These are phyloP conservation scores for Blastocystis sp. DNA, from an alignment of 352 stramenopile species.

Conservation along the genomic window DNA sequence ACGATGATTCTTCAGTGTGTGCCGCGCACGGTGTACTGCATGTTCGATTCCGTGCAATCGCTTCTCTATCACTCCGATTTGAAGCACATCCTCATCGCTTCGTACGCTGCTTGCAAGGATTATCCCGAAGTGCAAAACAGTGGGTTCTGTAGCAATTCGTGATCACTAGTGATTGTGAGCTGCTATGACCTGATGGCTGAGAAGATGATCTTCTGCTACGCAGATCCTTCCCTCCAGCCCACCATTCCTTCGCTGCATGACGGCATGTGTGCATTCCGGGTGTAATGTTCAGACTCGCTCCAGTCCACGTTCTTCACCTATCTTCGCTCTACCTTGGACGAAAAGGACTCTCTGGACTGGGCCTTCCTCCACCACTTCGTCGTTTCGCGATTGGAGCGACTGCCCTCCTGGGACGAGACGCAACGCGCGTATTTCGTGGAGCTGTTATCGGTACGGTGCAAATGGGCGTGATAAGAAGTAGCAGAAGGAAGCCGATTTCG, in stretches of 20 bases:
- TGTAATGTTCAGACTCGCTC: background rate
- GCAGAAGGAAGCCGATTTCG: constrained; percentile 52
- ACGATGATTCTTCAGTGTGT: constrained; percentile 1
- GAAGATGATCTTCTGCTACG: constrained; percentile 60
- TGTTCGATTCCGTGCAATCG: background rate
- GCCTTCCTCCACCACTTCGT: constrained; percentile 24
- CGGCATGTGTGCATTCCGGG: background rate
- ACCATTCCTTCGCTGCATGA: constrained; percentile 23
- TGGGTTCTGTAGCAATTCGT: background rate
- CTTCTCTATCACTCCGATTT: constrained; percentile 46
- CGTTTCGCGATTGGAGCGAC: background rate
- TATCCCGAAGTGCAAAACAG: background rate
- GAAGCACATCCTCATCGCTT: constrained; percentile 19
- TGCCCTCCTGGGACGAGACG: constrained; percentile 40
- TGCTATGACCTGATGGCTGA: constrained; percentile 22
- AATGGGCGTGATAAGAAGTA: background rate
- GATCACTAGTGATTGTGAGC: background rate
- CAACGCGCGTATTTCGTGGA: constrained; percentile 61
- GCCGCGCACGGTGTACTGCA: background rate
- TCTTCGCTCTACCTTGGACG: constrained; percentile 25
- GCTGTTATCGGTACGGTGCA: constrained; percentile 2
- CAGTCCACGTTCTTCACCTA: constrained; percentile 48
- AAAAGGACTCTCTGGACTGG: constrained; percentile 35
- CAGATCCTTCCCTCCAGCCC: constrained; percentile 27
- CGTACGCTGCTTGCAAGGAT: background rate